Evolutionary conservation across 352 stramenopile species (phyloP).

Genomic region (Pythium myriotylum): DNA sequence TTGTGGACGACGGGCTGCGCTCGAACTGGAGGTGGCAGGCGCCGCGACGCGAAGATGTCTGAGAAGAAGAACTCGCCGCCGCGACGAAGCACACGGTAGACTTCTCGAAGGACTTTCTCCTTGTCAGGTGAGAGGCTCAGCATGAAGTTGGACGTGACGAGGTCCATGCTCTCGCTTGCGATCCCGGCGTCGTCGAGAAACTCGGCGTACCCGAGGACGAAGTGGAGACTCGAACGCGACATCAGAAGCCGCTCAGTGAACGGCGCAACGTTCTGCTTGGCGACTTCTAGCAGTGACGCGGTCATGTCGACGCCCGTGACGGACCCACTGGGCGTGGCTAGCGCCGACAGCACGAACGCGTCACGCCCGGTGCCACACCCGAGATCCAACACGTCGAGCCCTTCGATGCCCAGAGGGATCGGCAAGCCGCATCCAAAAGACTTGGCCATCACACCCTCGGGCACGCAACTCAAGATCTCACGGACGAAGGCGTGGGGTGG

Average conservation of each 20-base stretch:
- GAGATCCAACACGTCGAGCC: conserved; percentile 76
- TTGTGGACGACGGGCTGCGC: conserved; percentile 82
- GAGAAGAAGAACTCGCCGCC: conserved; percentile 92
- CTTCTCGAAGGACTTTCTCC: conserved; percentile 77
- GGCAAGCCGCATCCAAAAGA: conserved; percentile 87
- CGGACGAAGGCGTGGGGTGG: conserved; percentile 33
- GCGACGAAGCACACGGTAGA: conserved; percentile 69
- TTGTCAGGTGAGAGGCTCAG: conserved; percentile 92
- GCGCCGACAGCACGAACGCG: conserved; percentile 81
- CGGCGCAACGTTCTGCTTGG: conserved; percentile 51
- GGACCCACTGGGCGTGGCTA: conserved; percentile 69
- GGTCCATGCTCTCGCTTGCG: conserved; percentile 68
- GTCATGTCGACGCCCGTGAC: conserved; percentile 92
- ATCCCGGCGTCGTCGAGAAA: conserved; percentile 71
- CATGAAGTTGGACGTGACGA: conserved; percentile 92
- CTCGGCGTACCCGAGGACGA: conserved; percentile 87
- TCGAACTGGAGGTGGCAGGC: conserved; percentile 60
- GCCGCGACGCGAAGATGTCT: conserved; percentile 86
- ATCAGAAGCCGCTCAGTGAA: conserved; percentile 82
- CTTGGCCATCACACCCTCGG: conserved; percentile 56
- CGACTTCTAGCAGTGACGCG: conserved; percentile 75
- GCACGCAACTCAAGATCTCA: conserved; percentile 55
- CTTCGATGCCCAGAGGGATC: conserved; percentile 58
- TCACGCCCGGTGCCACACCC: conserved; percentile 85
- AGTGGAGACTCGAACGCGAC: conserved; percentile 69